Evolutionary conservation across 2,329 filamentous ascomycete species (phyloP).

Genomic region (Fusarium sp.): DNA sequence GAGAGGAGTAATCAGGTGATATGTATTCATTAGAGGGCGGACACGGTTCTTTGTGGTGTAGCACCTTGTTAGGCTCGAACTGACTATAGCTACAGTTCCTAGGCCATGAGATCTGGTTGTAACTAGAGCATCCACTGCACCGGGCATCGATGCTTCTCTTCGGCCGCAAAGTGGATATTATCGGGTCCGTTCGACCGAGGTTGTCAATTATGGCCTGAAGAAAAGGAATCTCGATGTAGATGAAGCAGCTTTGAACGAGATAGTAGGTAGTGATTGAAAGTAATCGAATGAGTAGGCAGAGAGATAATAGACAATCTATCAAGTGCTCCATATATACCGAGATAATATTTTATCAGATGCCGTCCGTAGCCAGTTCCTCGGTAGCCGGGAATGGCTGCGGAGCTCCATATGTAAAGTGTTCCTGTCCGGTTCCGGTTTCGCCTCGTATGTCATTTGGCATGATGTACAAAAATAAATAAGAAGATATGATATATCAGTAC

Average conservation of each 20-base stretch:
- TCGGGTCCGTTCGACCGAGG: slow-evolving; percentile 31
- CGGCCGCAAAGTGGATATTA: slow-evolving; percentile 29
- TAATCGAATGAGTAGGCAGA: rapidly evolving
- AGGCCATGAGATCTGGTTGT: neutral
- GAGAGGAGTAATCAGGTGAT: neutral
- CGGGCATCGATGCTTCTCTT: slow-evolving; percentile 6
- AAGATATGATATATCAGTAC: neutral
- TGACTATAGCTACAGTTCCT: neutral
- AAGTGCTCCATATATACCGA: neutral
- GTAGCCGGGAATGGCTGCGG: slow-evolving; percentile 18
- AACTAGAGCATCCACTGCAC: slow-evolving; percentile 15
- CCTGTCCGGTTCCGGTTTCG: neutral
- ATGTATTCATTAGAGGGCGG: neutral
- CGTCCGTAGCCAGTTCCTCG: slow-evolving; percentile 16
- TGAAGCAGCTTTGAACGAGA: neutral
- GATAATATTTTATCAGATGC: slow-evolving; percentile 22
- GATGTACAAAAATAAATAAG: neutral
- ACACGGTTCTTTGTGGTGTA: neutral
- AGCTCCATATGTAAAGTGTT: neutral
- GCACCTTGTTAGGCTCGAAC: neutral
- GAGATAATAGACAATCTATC: too few relatives aligned
- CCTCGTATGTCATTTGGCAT: neutral
- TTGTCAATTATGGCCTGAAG: neutral
- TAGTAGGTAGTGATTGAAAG: too few relatives aligned
- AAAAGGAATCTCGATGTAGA: neutral